A percentile compares a stretch with the other conserved stretches of the same genome.
Conservation (phyloP, 2,329 filamentous ascomycete genomes). For the Colletotrichum lupini region DNA sequence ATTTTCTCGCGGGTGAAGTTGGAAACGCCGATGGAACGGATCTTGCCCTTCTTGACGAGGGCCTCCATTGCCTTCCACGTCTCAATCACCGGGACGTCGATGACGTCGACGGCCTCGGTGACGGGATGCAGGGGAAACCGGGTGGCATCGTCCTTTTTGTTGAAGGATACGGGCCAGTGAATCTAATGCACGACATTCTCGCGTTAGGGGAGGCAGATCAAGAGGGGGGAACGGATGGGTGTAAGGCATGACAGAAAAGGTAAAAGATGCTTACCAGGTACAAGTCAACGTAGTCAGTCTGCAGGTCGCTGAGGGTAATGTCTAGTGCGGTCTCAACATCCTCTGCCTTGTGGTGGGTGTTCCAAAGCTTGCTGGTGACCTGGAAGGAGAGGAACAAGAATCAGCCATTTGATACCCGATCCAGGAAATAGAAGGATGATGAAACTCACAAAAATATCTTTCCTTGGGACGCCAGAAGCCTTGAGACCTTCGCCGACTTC, state of each 20-base stretch:
- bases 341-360: constrained; percentile 45
- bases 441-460: constrained; percentile 56
- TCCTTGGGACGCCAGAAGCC: constrained; percentile 55
- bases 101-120: constrained; percentile 55
- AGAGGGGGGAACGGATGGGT: neutral
- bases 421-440: neutral
- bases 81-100: constrained; percentile 57
- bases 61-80: constrained; percentile 73
- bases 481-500: constrained; percentile 64
- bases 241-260: neutral
- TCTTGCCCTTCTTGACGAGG: constrained; percentile 64
- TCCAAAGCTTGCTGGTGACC: constrained; percentile 47
- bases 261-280: constrained; percentile 40
- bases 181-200: constrained; percentile 49
- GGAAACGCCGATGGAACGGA: constrained; percentile 67
- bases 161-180: constrained; percentile 58
- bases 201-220: constrained; percentile 1
- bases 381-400: neutral
- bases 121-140: constrained; percentile 55
- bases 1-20: constrained; percentile 68
- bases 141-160: constrained; percentile 53
- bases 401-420: neutral
- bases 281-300: constrained; percentile 46
- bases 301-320: constrained; percentile 43
- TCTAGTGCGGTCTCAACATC: constrained; percentile 43